Base-by-base conservation (phyloP, 768 basidiomycete genomes). In the Hysterangium stoloniferum region DNA sequence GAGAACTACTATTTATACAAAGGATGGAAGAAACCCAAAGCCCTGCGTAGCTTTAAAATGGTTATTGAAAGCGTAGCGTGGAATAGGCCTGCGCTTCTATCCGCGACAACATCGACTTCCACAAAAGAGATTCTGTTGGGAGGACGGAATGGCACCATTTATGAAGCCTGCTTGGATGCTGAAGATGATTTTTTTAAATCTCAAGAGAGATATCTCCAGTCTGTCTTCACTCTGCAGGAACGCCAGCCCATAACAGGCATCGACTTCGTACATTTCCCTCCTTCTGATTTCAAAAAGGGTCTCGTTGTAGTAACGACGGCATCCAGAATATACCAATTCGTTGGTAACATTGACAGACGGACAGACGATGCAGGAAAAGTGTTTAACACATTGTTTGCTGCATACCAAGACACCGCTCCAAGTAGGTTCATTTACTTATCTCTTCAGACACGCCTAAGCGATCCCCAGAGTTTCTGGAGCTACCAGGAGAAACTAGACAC, bases 151-250 rank as follows among this genome's bases (percentile, higher is more conserved):
- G 95, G 95, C 6, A 78, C 77, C 19, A 83, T 99, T 19, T 90
- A 89, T 54, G 93, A 96, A 58, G 86, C 87, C 4, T 74, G 93
- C 7, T 71, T 96, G 6, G 93, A 97, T 60, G 88, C 89, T 4
- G 84, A 88, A 56, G 89, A 95, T 63, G 84, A 94, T 64, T 82
- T 93, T 61, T 88, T 91, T 76, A 93, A 91, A 68, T 85, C 89
- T 4, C 82, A 84, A 52, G 89, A 92, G 61, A 75, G 89, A 50
- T 82, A 87, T 62, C 63, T 87, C 20, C 84, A 85, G 57, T 58
- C 78, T 11, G 77, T 92, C 11, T 89, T 83, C 63, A 75, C 83
- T 0, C 68, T 94, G 5, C 83, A 86, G 1, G 93, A 95, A 62
- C 72, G 80, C 38, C 82, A 86, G 55, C 79, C 87, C 4, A 78